These are phyloP conservation scores for Annulohypoxylon truncatum DNA, from an alignment of 2,329 filamentous ascomycete species.

Conservation along the genomic window DNA sequence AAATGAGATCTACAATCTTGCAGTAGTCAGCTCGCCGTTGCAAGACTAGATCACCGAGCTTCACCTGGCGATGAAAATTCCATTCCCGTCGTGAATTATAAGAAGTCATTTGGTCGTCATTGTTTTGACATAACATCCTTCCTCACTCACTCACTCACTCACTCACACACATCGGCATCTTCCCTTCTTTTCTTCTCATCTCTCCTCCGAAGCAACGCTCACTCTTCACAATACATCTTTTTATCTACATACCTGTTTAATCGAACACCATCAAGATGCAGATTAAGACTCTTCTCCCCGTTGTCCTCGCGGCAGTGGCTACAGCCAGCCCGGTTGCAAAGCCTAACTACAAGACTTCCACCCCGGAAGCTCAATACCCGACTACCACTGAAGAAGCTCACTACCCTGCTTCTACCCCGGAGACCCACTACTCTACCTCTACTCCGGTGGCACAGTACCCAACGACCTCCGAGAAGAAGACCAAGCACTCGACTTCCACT, in stretches of 20 bases:
- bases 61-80: neutral
- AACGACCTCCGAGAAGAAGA: neutral
- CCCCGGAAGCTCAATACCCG: slow-evolving; percentile 28
- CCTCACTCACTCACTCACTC: slow-evolving; percentile 10
- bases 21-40: slow-evolving; percentile 5
- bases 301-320: slow-evolving; percentile 34
- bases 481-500: slow-evolving; percentile 18
- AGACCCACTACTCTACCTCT: slow-evolving; percentile 10
- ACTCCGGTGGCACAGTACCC: neutral
- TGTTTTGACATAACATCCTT: neutral
- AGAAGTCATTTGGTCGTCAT: slow-evolving; percentile 10
- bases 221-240: neutral
- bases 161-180: slow-evolving; percentile 8
- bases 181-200: neutral
- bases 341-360: slow-evolving; percentile 33
- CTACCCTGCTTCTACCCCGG: slow-evolving; percentile 20
- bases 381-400: slow-evolving; percentile 21
- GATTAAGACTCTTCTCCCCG: slow-evolving; percentile 36
- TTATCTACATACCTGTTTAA: neutral
- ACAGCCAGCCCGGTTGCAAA: slow-evolving; percentile 37
- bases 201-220: neutral
- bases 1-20: slow-evolving; percentile 30
- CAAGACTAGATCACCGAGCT: slow-evolving; percentile 18
- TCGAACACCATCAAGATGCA: slow-evolving; percentile 31
- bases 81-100: slow-evolving; percentile 24